Evolutionary conservation across 352 stramenopile species (phyloP).

Genomic region (Peronospora belbahrii): DNA sequence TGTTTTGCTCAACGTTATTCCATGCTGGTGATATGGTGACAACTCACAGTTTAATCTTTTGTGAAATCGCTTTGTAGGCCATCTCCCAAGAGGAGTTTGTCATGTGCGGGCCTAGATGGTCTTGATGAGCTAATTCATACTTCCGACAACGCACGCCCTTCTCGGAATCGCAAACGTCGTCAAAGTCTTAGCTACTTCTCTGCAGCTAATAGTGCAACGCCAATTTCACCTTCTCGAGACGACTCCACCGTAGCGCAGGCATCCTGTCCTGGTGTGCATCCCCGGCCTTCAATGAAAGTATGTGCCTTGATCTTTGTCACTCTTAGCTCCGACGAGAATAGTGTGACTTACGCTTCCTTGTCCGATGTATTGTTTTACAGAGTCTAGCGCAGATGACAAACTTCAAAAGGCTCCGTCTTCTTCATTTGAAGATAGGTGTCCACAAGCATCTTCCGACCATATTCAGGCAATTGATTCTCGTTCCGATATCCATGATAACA

Average conservation of each 20-base stretch:
- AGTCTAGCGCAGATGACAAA: slow-evolving; percentile 3
- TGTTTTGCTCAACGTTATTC: not conserved
- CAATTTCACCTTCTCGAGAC: slow-evolving; percentile 16
- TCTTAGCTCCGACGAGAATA: not conserved
- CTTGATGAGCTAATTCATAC: slow-evolving; percentile 33
- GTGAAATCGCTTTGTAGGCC: slow-evolving; percentile 21
- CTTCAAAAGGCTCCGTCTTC: slow-evolving; percentile 13
- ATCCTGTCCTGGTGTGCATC: slow-evolving; percentile 17
- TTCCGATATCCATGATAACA: slow-evolving; percentile 21
- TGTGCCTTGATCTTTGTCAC: slow-evolving; percentile 14
- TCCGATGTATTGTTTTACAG: slow-evolving; percentile 1
- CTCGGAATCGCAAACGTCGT: slow-evolving; percentile 43
- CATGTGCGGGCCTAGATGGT: slow-evolving; percentile 49
- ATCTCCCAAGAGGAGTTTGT: slow-evolving; percentile 52
- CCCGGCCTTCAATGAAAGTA: slow-evolving; percentile 26
- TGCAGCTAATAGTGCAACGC: slow-evolving; percentile 11
- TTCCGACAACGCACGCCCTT: slow-evolving; percentile 13
- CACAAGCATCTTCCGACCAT: slow-evolving; percentile 14
- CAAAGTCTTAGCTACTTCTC: slow-evolving; percentile 34
- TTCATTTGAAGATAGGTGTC: slow-evolving; percentile 13
- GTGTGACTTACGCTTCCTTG: not conserved
- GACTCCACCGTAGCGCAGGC: slow-evolving; percentile 11
- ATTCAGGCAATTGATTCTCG: not conserved
- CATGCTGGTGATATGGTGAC: not conserved
- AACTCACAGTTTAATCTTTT: slow-evolving; percentile 1